A percentile compares a stretch with the other conserved stretches of the same genome.
Evolutionary conservation across 2,329 filamentous ascomycete species (phyloP).

Genomic region (Calonectria naviculata): DNA sequence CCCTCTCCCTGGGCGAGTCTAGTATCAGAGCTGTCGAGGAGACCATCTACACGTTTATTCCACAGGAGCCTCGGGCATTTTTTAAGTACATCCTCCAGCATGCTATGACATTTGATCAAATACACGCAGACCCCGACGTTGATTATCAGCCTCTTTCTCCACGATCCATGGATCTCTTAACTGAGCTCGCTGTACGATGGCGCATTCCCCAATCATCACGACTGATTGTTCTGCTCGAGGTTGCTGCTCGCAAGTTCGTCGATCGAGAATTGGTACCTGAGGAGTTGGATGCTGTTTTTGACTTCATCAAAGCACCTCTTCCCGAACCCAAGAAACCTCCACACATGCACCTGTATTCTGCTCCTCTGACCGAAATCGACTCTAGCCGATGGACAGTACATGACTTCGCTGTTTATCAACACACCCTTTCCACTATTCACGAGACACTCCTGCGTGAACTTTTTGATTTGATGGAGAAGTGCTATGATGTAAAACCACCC

Average conservation of each 20-base stretch:
- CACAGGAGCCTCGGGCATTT: conserved; percentile 82
- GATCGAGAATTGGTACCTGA: conserved; percentile 85
- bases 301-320: conserved; percentile 79
- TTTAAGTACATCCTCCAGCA: conserved; percentile 87
- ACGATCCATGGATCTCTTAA: conserved; percentile 83
- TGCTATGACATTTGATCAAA: conserved; percentile 74
- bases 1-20: conserved; percentile 70
- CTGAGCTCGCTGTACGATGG: conserved; percentile 89
- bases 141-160: conserved; percentile 73
- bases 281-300: conserved; percentile 85
- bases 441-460: conserved; percentile 88
- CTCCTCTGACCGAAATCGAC: conserved; percentile 66
- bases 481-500: conserved; percentile 89
- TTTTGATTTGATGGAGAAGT: conserved; percentile 86
- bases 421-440: conserved; percentile 79
- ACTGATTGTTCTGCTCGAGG: conserved; percentile 84
- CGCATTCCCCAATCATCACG: conserved; percentile 86
- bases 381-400: conserved; percentile 74
- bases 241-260: conserved; percentile 84
- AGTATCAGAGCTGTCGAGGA: conserved; percentile 67
- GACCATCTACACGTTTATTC: conserved; percentile 87
- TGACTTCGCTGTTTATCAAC: conserved; percentile 78
- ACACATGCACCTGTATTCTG: conserved; percentile 62
- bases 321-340: conserved; percentile 74
- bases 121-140: conserved; percentile 64